phyloP scores from a whole-genome alignment of 208 protist species.

The Wallacemonas sp. region DNA sequence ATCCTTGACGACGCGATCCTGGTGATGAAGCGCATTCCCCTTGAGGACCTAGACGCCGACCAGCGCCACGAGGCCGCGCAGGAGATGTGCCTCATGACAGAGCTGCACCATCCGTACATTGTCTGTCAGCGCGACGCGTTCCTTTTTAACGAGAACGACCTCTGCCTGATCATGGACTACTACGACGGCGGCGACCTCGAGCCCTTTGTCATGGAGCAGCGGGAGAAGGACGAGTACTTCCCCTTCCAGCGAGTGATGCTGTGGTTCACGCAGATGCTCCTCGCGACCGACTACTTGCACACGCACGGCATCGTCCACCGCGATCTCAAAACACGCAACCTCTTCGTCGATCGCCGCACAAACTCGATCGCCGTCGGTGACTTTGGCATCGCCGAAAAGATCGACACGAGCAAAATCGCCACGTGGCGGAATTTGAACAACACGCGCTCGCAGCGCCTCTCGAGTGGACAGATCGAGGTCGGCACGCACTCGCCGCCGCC shows the following conservation, averaged over 20 bases:
- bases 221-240: conserved; percentile 73
- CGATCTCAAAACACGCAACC: conserved; percentile 91
- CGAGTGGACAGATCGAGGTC: conserved; percentile 1
- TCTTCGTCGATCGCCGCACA: conserved; percentile 71
- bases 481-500: background rate
- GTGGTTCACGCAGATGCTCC: conserved; percentile 83
- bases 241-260: conserved; percentile 65
- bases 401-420: conserved; percentile 42
- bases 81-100: conserved; percentile 80
- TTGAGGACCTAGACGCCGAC: conserved; percentile 53
- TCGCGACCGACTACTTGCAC: conserved; percentile 87
- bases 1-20: conserved; percentile 57
- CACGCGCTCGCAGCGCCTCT: conserved; percentile 13
- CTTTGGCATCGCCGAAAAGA: conserved; percentile 87
- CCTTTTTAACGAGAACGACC: conserved; percentile 73
- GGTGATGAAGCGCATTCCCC: conserved; percentile 85
- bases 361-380: conserved; percentile 78
- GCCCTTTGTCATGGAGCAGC: conserved; percentile 50
- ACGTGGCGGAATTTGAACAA: conserved; percentile 17
- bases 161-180: conserved; percentile 93
- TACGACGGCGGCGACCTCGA: conserved; percentile 91
- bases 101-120: conserved; percentile 83
- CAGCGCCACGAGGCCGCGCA: conserved; percentile 69
- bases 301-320: conserved; percentile 76
- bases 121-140: conserved; percentile 80